Evolutionary conservation across 176 grass and related monocot genomes (phyloP).

Genomic region (Tillandsia leiboldiana): DNA sequence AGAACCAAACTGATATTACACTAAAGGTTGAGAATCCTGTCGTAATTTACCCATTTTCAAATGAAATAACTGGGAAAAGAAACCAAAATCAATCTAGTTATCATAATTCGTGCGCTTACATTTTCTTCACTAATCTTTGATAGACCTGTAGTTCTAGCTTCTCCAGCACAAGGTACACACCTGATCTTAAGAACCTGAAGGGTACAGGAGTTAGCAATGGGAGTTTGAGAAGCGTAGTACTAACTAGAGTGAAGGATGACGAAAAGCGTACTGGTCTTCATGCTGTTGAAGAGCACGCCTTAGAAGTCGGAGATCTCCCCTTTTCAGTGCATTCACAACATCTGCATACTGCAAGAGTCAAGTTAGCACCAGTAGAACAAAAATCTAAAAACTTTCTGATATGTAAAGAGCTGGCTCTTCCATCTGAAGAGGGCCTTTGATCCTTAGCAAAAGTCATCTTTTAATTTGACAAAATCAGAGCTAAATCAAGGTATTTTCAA

Average conservation of each 20-base stretch:
- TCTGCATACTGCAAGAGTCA: conserved; percentile 70
- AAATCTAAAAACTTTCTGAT: not conserved
- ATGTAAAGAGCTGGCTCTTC: not conserved
- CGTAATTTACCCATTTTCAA: too few species aligned
- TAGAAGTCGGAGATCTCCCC: conserved; percentile 79
- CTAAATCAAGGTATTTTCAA: too few species aligned
- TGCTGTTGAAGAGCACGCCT: conserved; percentile 65
- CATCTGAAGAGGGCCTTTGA: too few species aligned
- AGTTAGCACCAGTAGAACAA: conserved; percentile 23
- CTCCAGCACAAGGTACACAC: conserved; percentile 91
- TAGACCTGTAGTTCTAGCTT: conserved; percentile 90
- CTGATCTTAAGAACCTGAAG: conserved; percentile 76
- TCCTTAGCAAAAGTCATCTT: too few species aligned
- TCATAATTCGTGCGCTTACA: conserved; percentile 45
- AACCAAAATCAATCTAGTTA: not conserved
- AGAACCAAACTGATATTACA: too few species aligned
- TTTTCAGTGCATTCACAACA: conserved; percentile 65
- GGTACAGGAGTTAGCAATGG: not conserved
- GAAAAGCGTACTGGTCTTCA: conserved; percentile 66
- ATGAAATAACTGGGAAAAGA: not conserved
- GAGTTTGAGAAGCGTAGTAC: conserved; percentile 1
- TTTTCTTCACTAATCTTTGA: conserved; percentile 95
- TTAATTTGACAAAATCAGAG: too few species aligned
- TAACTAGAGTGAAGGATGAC: not conserved
- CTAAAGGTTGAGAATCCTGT: too few species aligned